These are phyloP conservation scores for Pseudogymnoascus sp. DNA, from an alignment of 2,329 filamentous ascomycete genomes.

Conservation along the genomic window DNA sequence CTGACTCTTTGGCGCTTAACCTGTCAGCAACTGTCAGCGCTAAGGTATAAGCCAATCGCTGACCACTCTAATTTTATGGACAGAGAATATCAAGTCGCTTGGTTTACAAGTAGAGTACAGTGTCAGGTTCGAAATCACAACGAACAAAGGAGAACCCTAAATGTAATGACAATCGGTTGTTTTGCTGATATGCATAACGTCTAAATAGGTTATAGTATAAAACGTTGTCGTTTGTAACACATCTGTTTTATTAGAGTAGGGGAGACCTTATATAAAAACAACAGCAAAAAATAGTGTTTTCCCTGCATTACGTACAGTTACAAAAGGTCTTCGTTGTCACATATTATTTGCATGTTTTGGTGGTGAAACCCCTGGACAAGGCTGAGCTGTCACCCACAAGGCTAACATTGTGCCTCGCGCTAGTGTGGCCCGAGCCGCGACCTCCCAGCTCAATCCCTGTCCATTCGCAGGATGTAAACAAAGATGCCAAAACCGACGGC, in stretches of 20 bases:
- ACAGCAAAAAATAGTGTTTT: too few relatives aligned
- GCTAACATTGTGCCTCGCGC: not conserved
- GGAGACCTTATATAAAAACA: not conserved
- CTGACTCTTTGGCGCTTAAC: not conserved
- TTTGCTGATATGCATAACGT: too few relatives aligned
- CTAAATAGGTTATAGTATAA: too few relatives aligned
- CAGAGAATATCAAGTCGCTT: not conserved
- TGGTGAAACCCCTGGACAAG: not conserved
- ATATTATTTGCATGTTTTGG: not conserved
- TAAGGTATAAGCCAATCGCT: not conserved
- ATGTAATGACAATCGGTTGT: not conserved
- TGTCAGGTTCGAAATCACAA: too few relatives aligned
- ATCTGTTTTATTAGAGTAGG: too few relatives aligned
- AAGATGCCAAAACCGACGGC: conserved; percentile 10
- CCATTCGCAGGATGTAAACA: conserved; percentile 21
- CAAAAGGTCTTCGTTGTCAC: not conserved
- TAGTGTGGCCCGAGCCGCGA: conserved; percentile 6
- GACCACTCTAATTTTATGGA: not conserved
- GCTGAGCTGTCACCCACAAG: not conserved
- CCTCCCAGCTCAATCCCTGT: not conserved
- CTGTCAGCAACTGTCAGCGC: not conserved
- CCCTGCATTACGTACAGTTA: not conserved
- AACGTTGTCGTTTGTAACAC: too few relatives aligned
- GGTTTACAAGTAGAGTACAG: too few relatives aligned
- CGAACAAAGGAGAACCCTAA: not conserved